phyloP scores from a whole-genome alignment of 768 basidiomycete genomes.

The Tulasnella sp. region DNA sequence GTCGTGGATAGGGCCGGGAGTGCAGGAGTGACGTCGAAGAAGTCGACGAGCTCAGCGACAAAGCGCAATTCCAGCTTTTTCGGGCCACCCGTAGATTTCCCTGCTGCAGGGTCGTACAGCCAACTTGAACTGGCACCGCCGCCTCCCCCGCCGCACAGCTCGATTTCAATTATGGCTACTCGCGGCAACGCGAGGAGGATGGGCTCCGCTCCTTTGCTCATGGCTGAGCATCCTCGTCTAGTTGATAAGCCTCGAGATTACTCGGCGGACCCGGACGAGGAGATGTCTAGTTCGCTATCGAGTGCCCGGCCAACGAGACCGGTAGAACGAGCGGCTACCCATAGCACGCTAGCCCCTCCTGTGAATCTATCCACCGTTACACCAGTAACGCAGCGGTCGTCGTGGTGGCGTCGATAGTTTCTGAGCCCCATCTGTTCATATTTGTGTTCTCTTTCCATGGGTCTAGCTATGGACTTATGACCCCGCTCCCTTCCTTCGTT shows the following conservation, averaged over 20 bases:
- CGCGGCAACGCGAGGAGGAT: neutral
- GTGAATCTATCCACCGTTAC: neutral
- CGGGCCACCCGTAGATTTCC: neutral
- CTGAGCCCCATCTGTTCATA: neutral
- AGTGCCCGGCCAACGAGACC: neutral
- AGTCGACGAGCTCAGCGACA: neutral
- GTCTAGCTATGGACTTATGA: neutral
- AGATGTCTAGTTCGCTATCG: neutral
- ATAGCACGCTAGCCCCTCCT: neutral
- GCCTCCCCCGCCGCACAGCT: slow-evolving; percentile 6
- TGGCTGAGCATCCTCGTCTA: neutral
- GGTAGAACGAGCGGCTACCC: neutral
- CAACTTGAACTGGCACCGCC: slow-evolving; percentile 1
- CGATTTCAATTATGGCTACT: neutral
- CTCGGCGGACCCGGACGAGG: slow-evolving; percentile 6
- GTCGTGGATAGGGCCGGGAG: neutral
- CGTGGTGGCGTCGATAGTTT: neutral
- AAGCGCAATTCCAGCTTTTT: neutral
- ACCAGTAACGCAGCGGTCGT: neutral
- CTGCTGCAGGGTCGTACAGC: neutral
- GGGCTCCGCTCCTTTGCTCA: neutral
- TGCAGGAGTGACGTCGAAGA: neutral
- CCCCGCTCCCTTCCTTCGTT: neutral
- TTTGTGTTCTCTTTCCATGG: neutral
- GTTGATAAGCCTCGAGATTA: neutral